A percentile compares a stretch with the other conserved stretches of the same genome.
Evolutionary conservation across 257 asterid genomes (phyloP).

Genomic region (Jaltomata sinuosa): DNA sequence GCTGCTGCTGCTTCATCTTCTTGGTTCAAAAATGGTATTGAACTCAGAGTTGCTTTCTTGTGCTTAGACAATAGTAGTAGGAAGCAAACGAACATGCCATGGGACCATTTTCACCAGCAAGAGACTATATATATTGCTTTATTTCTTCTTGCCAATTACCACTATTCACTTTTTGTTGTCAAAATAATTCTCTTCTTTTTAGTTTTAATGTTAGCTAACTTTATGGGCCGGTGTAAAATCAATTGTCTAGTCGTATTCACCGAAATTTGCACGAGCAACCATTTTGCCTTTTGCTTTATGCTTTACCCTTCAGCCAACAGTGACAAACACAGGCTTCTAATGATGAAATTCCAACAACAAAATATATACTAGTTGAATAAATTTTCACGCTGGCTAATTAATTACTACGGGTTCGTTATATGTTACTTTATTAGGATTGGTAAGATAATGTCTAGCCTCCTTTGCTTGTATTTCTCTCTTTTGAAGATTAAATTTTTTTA

Average conservation of each 20-base stretch:
- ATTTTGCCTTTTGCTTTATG: constrained; percentile 1
- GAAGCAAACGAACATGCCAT: constrained; percentile 8
- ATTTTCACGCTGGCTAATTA: neutral
- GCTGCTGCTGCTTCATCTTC: no score
- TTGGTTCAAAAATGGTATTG: neutral
- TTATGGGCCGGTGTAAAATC: constrained; percentile 5
- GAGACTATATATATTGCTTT: neutral
- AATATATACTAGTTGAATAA: neutral
- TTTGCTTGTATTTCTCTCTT: no score
- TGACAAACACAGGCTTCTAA: neutral
- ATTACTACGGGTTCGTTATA: neutral
- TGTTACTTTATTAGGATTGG: neutral
- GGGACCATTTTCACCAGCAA: constrained; percentile 6
- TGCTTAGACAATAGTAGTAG: neutral
- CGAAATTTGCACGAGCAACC: neutral
- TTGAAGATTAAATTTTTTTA: no score
- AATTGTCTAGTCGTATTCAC: constrained; percentile 5
- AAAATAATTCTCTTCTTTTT: neutral
- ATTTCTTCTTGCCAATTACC: neutral
- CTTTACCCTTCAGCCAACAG: neutral
- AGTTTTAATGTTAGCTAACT: neutral
- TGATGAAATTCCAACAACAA: neutral
- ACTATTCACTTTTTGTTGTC: no score
- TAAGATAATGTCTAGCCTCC: no score
- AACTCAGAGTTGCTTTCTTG: neutral